Evolutionary conservation across 768 basidiomycete species (phyloP).

Genomic region (Leccinum longicurvipes): DNA sequence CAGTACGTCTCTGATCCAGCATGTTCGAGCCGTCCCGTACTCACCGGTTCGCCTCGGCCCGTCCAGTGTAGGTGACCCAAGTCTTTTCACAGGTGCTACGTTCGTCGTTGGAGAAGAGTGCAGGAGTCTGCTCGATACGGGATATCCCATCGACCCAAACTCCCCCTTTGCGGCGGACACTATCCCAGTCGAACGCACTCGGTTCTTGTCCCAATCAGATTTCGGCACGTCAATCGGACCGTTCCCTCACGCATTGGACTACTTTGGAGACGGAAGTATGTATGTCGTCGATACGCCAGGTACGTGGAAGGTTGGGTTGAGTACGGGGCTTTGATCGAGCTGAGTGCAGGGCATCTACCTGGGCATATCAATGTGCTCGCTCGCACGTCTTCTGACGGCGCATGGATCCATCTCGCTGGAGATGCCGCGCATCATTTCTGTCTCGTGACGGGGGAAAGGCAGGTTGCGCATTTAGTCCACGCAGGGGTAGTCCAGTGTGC

Average conservation of each 20-base stretch:
- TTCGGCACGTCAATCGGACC: slow-evolving; percentile 42
- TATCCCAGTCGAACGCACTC: slow-evolving; percentile 36
- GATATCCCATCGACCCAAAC: slow-evolving; percentile 41
- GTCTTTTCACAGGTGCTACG: slow-evolving; percentile 40
- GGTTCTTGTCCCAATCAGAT: slow-evolving; percentile 31
- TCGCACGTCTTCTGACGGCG: slow-evolving; percentile 49
- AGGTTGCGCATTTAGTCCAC: slow-evolving; percentile 29
- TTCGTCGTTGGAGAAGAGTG: slow-evolving; percentile 45
- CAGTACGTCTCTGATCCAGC: slow-evolving; percentile 11
- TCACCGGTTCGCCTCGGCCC: not conserved
- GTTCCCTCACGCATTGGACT: slow-evolving; percentile 47
- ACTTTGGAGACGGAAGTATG: slow-evolving; percentile 52
- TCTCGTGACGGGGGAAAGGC: slow-evolving; percentile 41
- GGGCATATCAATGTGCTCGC: slow-evolving; percentile 53
- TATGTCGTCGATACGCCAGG: slow-evolving; percentile 53
- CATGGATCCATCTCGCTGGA: slow-evolving; percentile 52
- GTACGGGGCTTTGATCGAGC: not conserved
- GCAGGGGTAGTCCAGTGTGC: slow-evolving; percentile 33
- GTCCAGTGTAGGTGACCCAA: slow-evolving; percentile 39
- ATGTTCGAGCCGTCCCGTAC: not conserved
- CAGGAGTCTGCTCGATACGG: slow-evolving; percentile 31
- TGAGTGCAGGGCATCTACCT: slow-evolving; percentile 39
- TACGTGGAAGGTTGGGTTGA: not conserved
- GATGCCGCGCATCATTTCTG: slow-evolving; percentile 54
- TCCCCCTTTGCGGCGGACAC: slow-evolving; percentile 29